Evolutionary conservation across 2,329 filamentous ascomycete genomes (phyloP).

Genomic region (Penicillium sp.): DNA sequence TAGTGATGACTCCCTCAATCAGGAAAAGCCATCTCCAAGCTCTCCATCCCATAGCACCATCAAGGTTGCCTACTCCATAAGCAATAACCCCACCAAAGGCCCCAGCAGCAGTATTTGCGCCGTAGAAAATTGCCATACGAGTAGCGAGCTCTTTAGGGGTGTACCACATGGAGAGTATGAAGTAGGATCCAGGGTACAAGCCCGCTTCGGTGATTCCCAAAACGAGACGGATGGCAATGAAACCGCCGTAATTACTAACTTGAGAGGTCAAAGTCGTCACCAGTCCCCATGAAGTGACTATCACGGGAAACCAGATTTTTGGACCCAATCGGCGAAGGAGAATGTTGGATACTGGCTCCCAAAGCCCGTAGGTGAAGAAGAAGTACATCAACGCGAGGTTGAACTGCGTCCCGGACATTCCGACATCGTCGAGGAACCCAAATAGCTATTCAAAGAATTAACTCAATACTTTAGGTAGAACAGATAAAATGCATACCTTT

Average conservation of each 20-base stretch:
- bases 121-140: slow-evolving; percentile 76
- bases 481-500: slow-evolving; percentile 46
- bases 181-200: slow-evolving; percentile 65
- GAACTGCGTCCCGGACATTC: slow-evolving; percentile 61
- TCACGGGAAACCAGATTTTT: slow-evolving; percentile 22
- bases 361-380: slow-evolving; percentile 23
- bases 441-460: slow-evolving; percentile 18
- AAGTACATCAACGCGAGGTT: slow-evolving; percentile 48
- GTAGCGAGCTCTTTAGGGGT: slow-evolving; percentile 70
- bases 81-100: slow-evolving; percentile 81
- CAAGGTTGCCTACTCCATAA: slow-evolving; percentile 79
- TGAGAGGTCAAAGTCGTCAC: slow-evolving; percentile 9
- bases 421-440: slow-evolving; percentile 60
- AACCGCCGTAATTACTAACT: slow-evolving; percentile 14
- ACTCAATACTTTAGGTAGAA: neutral
- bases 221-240: slow-evolving; percentile 52
- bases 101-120: slow-evolving; percentile 70
- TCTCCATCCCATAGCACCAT: slow-evolving; percentile 50
- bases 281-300: slow-evolving; percentile 21
- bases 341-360: slow-evolving; percentile 22
- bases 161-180: slow-evolving; percentile 73
- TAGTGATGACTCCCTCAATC: slow-evolving; percentile 60
- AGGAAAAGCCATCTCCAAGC: slow-evolving; percentile 50
- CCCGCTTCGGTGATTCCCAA: slow-evolving; percentile 60
- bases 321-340: slow-evolving; percentile 39